Evolutionary conservation across 2,329 filamentous ascomycete genomes (phyloP).

Genomic region (Fusarium virguliforme): DNA sequence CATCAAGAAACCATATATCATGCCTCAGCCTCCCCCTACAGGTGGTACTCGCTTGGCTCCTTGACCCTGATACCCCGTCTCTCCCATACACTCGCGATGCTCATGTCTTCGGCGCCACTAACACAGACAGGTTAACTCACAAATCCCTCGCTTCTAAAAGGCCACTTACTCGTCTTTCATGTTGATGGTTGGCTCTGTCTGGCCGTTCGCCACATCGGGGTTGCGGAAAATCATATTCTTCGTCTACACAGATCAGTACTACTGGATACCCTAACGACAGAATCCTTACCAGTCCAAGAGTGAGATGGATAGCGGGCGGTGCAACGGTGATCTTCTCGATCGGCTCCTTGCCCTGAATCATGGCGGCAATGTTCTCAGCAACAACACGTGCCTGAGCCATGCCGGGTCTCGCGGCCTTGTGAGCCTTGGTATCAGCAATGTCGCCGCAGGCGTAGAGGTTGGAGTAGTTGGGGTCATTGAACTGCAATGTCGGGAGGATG

Average conservation of each 20-base stretch:
- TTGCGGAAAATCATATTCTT: slow-evolving; percentile 51
- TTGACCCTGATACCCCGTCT: slow-evolving; percentile 42
- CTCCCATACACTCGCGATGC: slow-evolving; percentile 45
- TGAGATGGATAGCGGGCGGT: slow-evolving; percentile 48
- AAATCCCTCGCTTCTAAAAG: rapidly evolving
- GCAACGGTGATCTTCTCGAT: slow-evolving; percentile 28
- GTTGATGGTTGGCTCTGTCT: slow-evolving; percentile 40
- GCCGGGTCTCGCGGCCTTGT: slow-evolving; percentile 47
- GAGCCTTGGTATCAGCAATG: slow-evolving; percentile 49
- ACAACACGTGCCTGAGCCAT: slow-evolving; percentile 43
- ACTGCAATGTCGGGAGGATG: slow-evolving; percentile 43
- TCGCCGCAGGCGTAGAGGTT: slow-evolving; percentile 49
- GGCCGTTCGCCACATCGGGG: slow-evolving; percentile 35
- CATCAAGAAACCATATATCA: too few relatives aligned
- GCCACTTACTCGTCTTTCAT: slow-evolving; percentile 47
- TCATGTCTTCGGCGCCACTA: slow-evolving; percentile 47
- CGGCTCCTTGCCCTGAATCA: slow-evolving; percentile 39
- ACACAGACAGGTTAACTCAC: too few relatives aligned
- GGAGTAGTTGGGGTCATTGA: slow-evolving; percentile 44
- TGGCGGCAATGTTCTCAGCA: slow-evolving; percentile 45
- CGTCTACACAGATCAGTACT: slow-evolving; percentile 26
- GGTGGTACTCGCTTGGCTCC: slow-evolving; percentile 44
- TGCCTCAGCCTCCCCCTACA: slow-evolving; percentile 15
- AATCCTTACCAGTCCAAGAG: slow-evolving; percentile 43
- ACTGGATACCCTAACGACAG: rapidly evolving